A percentile compares a stretch with the other conserved stretches of the same genome.
phyloP scores from a whole-genome alignment of 148 eudicot genomes.

The Persicaria maculosa region DNA sequence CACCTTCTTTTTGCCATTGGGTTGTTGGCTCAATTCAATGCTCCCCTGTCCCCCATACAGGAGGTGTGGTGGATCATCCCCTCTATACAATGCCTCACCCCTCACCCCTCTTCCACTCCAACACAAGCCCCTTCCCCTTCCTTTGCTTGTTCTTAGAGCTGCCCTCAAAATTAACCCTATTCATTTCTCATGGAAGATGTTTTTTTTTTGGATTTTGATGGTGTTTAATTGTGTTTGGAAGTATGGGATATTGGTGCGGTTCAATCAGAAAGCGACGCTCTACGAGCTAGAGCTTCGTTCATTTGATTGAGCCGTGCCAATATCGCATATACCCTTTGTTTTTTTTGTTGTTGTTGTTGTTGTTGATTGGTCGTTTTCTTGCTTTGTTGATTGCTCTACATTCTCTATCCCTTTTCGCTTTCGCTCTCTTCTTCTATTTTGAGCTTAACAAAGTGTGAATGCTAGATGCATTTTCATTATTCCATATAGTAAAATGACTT shows the following conservation, averaged over 20 bases:
- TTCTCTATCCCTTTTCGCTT: neutral
- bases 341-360: too few relatives aligned
- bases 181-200: neutral
- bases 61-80: conserved; percentile 4
- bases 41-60: conserved; percentile 9
- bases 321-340: conserved; percentile 6
- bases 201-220: neutral
- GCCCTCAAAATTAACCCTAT: neutral
- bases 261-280: conserved; percentile 12
- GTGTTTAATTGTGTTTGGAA: neutral
- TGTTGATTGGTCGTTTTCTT: neutral
- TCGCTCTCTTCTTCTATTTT: neutral
- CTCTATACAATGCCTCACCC: conserved; percentile 7
- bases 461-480: neutral
- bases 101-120: neutral
- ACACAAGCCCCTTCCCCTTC: neutral
- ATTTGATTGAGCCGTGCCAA: conserved; percentile 14
- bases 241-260: conserved; percentile 13
- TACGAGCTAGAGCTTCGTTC: neutral
- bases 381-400: neutral
- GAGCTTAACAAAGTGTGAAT: neutral
- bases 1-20: conserved; percentile 15
- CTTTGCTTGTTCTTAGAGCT: neutral
- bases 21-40: conserved; percentile 11
- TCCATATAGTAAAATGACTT: neutral